A percentile compares a stretch with the other conserved stretches of the same genome.
Evolutionary conservation across 192 early-diverging fungal species (phyloP).

Genomic region (Geranomyces michiganensis): DNA sequence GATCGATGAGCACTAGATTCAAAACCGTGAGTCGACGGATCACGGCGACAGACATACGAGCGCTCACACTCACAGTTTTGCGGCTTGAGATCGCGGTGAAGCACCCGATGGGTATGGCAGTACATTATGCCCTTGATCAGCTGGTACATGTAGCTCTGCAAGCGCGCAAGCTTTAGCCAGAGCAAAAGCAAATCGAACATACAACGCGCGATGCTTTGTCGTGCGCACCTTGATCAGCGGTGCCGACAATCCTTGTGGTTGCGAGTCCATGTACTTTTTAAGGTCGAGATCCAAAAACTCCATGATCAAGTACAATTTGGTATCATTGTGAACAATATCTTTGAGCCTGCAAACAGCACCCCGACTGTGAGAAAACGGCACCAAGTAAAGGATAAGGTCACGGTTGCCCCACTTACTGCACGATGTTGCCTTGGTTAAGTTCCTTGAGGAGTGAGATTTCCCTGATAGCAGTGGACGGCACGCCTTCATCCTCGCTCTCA

Average conservation of each 20-base stretch:
- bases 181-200: background rate
- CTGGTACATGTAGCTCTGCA: conserved; percentile 89
- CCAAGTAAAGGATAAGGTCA: background rate
- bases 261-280: conserved; percentile 81
- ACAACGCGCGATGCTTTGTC: background rate
- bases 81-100: conserved; percentile 98
- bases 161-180: background rate
- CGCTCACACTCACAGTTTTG: conserved; percentile 69
- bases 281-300: conserved; percentile 93
- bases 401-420: conserved; percentile 42
- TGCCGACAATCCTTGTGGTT: conserved; percentile 51
- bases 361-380: conserved; percentile 1
- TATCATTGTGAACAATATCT: conserved; percentile 86
- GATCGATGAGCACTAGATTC: conserved; percentile 79
- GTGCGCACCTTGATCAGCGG: conserved; percentile 59
- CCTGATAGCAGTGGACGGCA: conserved; percentile 95
- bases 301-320: conserved; percentile 91
- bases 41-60: background rate
- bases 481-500: conserved; percentile 78
- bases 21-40: background rate
- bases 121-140: conserved; percentile 83
- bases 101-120: conserved; percentile 90
- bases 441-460: conserved; percentile 99
- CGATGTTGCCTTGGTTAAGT: conserved; percentile 89
- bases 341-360: conserved; percentile 54